Percentiles rank a stretch among this genome's conserved stretches.
These are phyloP conservation scores for Candida silvicultrix DNA, from an alignment of 805 yeast genomes.

Conservation along the genomic window DNA sequence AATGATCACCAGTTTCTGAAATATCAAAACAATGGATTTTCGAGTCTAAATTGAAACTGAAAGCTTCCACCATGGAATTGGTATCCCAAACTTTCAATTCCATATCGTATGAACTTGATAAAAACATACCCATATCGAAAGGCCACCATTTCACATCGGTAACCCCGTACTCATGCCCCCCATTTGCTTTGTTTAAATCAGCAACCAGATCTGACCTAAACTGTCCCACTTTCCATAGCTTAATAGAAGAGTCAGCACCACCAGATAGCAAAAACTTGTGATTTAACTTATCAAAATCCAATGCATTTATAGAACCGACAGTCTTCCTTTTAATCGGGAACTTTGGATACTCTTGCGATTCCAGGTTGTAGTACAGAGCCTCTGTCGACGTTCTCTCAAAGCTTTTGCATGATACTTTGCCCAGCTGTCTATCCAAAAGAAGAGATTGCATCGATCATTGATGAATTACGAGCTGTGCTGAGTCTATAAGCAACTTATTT, in stretches of 20 bases:
- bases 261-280: conserved; percentile 56
- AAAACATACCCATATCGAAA: conserved; percentile 76
- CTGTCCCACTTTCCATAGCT: conserved; percentile 51
- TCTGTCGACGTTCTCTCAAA: conserved; percentile 18
- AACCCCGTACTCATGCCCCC: conserved; percentile 64
- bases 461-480: too few species aligned
- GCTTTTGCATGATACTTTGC: conserved; percentile 1
- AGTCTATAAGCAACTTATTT: too few species aligned
- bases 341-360: conserved; percentile 13
- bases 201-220: conserved; percentile 6
- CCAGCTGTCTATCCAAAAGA: conserved; percentile 9
- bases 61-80: conserved; percentile 54
- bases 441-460: conserved; percentile 7
- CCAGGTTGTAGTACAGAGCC: conserved; percentile 17
- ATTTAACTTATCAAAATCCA: conserved; percentile 46
- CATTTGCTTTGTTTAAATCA: conserved; percentile 20
- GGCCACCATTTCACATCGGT: conserved; percentile 87
- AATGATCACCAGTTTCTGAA: conserved; percentile 35
- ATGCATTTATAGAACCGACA: conserved; percentile 42
- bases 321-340: conserved; percentile 12
- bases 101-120: conserved; percentile 75
- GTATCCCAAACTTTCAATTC: conserved; percentile 81
- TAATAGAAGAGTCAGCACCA: conserved; percentile 63
- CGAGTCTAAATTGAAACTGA: conserved; percentile 53
- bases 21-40: conserved; percentile 66